These are phyloP conservation scores for Paraglomus occultum DNA, from an alignment of 192 early-diverging fungal species.

Conservation along the genomic window DNA sequence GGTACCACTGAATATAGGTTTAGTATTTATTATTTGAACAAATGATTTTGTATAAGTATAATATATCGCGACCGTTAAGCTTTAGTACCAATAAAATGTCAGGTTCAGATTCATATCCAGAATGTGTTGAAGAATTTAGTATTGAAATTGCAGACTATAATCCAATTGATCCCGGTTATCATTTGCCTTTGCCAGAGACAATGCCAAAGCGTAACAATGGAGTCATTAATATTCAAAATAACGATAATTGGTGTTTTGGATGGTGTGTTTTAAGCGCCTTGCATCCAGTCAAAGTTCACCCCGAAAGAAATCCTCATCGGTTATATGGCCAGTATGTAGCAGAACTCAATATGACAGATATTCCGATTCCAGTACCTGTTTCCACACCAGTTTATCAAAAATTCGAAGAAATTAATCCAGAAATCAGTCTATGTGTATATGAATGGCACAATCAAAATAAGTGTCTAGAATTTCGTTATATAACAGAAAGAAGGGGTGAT, in stretches of 20 bases:
- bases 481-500: not conserved
- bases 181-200: conserved; percentile 13
- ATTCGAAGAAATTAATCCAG: conserved; percentile 17
- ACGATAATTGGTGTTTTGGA: conserved; percentile 19
- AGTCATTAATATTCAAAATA: conserved; percentile 22
- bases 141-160: conserved; percentile 8
- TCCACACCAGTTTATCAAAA: conserved; percentile 18
- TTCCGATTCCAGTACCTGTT: conserved; percentile 9
- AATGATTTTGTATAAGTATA: too few relatives aligned
- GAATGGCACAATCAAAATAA: conserved; percentile 18
- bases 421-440: conserved; percentile 19
- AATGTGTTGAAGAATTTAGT: conserved; percentile 20
- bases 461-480: conserved; percentile 1
- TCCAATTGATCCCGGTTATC: conserved; percentile 6
- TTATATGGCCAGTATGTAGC: conserved; percentile 5
- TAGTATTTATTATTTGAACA: too few relatives aligned
- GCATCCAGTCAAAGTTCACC: conserved; percentile 20
- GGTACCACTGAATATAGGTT: too few relatives aligned
- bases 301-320: conserved; percentile 18
- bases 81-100: too few relatives aligned
- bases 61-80: too few relatives aligned
- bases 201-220: conserved; percentile 14
- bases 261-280: conserved; percentile 8
- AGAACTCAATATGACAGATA: conserved; percentile 2
- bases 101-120: too few relatives aligned